Conservation (phyloP, 1,139 yeast species). For the Suhomyces anneliseae region DNA sequence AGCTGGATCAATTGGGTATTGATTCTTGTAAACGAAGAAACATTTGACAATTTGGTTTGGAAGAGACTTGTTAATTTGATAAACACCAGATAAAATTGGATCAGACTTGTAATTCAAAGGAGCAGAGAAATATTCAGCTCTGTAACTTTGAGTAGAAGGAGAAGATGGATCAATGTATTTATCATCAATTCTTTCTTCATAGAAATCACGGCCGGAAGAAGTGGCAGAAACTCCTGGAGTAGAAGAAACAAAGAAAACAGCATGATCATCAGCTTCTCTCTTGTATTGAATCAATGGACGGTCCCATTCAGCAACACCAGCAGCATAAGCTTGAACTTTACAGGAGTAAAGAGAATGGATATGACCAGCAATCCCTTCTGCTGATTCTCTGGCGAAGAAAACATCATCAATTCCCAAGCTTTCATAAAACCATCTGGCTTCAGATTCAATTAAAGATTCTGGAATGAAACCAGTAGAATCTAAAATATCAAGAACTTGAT, state of each 20-base stretch:
- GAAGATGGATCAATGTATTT: conserved; percentile 64
- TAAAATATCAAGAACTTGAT: conserved; percentile 75
- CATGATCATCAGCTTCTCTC: conserved; percentile 80
- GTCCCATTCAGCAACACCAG: conserved; percentile 21
- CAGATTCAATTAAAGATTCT: conserved; percentile 78
- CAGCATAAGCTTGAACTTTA: conserved; percentile 80
- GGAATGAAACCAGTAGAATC: conserved; percentile 90
- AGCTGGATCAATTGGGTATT: conserved; percentile 41
- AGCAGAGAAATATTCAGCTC: conserved; percentile 85
- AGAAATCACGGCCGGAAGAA: conserved; percentile 39
- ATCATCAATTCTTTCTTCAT: conserved; percentile 76
- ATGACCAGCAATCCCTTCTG: conserved; percentile 78
- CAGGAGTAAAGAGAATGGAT: conserved; percentile 88
- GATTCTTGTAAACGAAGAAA: conserved; percentile 83
- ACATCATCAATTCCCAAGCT: conserved; percentile 88
- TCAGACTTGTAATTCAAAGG: conserved; percentile 51
- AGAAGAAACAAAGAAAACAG: conserved; percentile 83
- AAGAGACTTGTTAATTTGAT: conserved; percentile 30
- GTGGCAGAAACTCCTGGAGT: conserved; percentile 36
- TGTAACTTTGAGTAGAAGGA: conserved; percentile 48
- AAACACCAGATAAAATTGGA: conserved; percentile 46
- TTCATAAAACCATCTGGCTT: conserved; percentile 88
- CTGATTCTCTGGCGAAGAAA: conserved; percentile 83
- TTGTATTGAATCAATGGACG: conserved; percentile 67
- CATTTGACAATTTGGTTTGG: conserved; percentile 65